Evolutionary conservation across 2,329 filamentous ascomycete genomes (phyloP).

Genomic region (Coniochaeta sp.): DNA sequence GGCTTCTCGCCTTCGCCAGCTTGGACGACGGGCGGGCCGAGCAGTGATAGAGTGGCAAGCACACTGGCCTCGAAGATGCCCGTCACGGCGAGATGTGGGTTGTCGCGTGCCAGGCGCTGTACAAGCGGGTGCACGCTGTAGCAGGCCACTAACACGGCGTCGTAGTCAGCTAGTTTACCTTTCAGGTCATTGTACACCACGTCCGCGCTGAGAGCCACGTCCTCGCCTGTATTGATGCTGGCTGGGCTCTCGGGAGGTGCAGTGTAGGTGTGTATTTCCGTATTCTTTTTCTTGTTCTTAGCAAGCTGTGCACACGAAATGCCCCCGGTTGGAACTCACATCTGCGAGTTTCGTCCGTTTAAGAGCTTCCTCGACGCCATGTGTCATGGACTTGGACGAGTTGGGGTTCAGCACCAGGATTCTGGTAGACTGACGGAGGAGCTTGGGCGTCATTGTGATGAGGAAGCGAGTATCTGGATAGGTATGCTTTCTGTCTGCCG

Average conservation of each 20-base stretch:
- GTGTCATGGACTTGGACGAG: slow-evolving; percentile 66
- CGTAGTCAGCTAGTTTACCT: slow-evolving; percentile 39
- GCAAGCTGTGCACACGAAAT: neutral
- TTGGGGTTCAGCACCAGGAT: slow-evolving; percentile 77
- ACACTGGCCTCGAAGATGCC: slow-evolving; percentile 89
- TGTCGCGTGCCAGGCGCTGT: slow-evolving; percentile 35
- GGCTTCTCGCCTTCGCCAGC: slow-evolving; percentile 4
- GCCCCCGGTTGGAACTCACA: slow-evolving; percentile 17
- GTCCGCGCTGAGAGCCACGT: slow-evolving; percentile 56
- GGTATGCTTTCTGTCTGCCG: neutral
- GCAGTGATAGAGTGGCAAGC: slow-evolving; percentile 51
- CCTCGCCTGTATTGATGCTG: slow-evolving; percentile 71
- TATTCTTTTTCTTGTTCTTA: slow-evolving; percentile 25
- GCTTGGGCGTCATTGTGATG: slow-evolving; percentile 18
- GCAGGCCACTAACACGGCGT: slow-evolving; percentile 81
- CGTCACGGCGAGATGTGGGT: slow-evolving; percentile 44
- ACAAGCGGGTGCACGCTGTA: slow-evolving; percentile 82
- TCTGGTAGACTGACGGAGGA: slow-evolving; percentile 25
- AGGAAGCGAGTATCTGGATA: neutral
- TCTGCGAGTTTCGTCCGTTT: slow-evolving; percentile 29
- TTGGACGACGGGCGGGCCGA: slow-evolving; percentile 20
- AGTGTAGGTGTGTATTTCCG: slow-evolving; percentile 57
- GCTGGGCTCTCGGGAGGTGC: slow-evolving; percentile 54
- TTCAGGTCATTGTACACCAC: slow-evolving; percentile 52
- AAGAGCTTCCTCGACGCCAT: slow-evolving; percentile 48